A percentile compares a stretch with the other conserved stretches of the same genome.
These are phyloP conservation scores for Chalara sp. DNA, from an alignment of 2,329 filamentous ascomycete genomes.

Conservation along the genomic window DNA sequence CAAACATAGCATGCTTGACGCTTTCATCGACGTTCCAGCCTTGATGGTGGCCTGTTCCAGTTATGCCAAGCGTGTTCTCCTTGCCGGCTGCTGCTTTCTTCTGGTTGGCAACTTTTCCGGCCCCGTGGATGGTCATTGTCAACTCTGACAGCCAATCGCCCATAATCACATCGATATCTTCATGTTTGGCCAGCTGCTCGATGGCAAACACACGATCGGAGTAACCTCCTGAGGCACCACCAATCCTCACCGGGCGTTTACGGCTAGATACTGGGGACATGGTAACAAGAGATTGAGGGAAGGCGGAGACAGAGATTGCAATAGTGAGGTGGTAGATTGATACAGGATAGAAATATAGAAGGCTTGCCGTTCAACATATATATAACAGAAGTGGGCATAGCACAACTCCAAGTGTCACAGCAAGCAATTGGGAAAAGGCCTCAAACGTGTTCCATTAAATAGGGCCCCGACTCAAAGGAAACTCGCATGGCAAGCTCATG, in stretches of 20 bases:
- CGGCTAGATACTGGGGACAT: not conserved
- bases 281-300: no score
- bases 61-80: not conserved
- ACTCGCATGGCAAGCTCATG: no score
- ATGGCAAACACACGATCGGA: not conserved
- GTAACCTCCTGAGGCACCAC: not conserved
- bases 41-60: not conserved
- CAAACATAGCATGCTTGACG: not conserved
- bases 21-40: not conserved
- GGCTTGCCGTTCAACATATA: no score
- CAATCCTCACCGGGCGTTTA: not conserved
- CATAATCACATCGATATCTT: constrained; percentile 39
- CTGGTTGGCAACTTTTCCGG: constrained; percentile 13
- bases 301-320: no score
- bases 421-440: no score
- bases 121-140: constrained; percentile 25
- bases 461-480: no score
- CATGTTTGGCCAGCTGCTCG: constrained; percentile 23
- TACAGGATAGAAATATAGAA: no score
- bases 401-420: no score
- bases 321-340: no score
- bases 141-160: constrained; percentile 40
- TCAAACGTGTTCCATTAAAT: no score
- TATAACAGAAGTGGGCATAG: no score
- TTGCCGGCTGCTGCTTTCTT: not conserved